Conservation (phyloP, 2,329 filamentous ascomycete species). For the Phoma herbarum region DNA sequence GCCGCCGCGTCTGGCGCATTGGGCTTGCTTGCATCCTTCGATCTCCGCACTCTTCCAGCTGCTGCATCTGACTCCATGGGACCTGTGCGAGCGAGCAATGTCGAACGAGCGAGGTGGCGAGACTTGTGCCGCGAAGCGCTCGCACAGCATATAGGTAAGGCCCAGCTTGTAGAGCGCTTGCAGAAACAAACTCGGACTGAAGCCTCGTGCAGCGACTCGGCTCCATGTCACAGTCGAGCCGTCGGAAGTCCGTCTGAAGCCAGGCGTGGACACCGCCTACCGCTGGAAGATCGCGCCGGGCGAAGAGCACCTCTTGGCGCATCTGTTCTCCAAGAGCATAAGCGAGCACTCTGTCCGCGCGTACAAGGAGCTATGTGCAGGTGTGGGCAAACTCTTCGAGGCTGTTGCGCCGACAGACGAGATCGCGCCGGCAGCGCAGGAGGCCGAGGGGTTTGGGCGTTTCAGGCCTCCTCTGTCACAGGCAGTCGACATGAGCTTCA, state of each 20-base stretch:
- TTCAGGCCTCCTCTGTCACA: neutral
- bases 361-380: conserved; percentile 18
- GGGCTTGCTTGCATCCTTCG: too few species aligned
- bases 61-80: too few species aligned
- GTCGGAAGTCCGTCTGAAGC: conserved; percentile 9
- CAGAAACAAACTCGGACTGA: too few species aligned
- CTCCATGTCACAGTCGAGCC: neutral
- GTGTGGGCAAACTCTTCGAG: conserved; percentile 1
- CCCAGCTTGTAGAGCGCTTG: too few species aligned
- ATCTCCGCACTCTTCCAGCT: too few species aligned
- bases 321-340: conserved; percentile 18
- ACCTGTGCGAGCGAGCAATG: too few species aligned
- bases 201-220: too few species aligned
- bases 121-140: too few species aligned
- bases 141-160: too few species aligned
- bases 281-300: conserved; percentile 9
- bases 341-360: conserved; percentile 20
- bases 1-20: too few species aligned
- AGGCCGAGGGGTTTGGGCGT: neutral
- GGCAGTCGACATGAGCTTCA: neutral
- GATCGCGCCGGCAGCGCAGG: neutral
- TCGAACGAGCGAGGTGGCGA: too few species aligned
- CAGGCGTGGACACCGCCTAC: conserved; percentile 6
- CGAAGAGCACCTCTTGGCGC: conserved; percentile 7
- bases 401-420: neutral